Evolutionary conservation across 2,329 filamentous ascomycete genomes (phyloP).

Genomic region (Xenosphaeropsis pyriputrescens): DNA sequence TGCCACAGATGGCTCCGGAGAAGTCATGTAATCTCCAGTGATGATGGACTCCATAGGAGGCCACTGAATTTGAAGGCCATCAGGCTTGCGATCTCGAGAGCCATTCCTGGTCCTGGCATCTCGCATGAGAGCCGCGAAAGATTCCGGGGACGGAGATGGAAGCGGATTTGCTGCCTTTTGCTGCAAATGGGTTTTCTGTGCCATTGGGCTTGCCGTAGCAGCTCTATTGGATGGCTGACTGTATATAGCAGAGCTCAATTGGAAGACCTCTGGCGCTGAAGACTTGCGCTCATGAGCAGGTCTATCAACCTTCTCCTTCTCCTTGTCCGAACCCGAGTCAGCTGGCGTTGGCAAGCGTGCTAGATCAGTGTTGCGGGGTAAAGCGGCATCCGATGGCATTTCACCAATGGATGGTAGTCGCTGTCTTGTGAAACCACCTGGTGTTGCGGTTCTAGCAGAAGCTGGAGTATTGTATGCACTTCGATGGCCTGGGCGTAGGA

Average conservation of each 20-base stretch:
- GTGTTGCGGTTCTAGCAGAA: conserved; percentile 47
- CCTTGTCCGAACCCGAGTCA: conserved; percentile 30
- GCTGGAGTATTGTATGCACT: conserved; percentile 57
- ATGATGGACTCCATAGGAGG: conserved; percentile 34
- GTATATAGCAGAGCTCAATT: conserved; percentile 21
- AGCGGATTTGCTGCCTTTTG: conserved; percentile 33
- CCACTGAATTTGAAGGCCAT: conserved; percentile 52
- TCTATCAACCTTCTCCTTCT: conserved; percentile 19
- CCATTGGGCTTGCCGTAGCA: conserved; percentile 52
- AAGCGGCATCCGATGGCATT: conserved; percentile 35
- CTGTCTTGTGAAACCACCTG: conserved; percentile 42
- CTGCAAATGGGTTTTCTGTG: conserved; percentile 31
- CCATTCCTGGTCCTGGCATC: conserved; percentile 47
- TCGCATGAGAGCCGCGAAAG: conserved; percentile 46
- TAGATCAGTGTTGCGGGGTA: conserved; percentile 22
- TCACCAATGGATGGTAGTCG: conserved; percentile 71
- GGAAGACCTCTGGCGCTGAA: conserved; percentile 18
- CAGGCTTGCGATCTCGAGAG: conserved; percentile 66
- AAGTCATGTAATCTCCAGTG: conserved; percentile 34
- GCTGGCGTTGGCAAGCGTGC: conserved; percentile 24
- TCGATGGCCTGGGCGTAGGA: conserved; percentile 50
- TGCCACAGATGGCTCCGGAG: conserved; percentile 37
- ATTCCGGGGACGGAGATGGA: conserved; percentile 53
- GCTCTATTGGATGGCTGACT: conserved; percentile 22
- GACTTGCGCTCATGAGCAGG: conserved; percentile 14